These are phyloP conservation scores for Psophocarpus tetragonolobus DNA, from an alignment of 306 rosid species.

Conservation along the genomic window DNA sequence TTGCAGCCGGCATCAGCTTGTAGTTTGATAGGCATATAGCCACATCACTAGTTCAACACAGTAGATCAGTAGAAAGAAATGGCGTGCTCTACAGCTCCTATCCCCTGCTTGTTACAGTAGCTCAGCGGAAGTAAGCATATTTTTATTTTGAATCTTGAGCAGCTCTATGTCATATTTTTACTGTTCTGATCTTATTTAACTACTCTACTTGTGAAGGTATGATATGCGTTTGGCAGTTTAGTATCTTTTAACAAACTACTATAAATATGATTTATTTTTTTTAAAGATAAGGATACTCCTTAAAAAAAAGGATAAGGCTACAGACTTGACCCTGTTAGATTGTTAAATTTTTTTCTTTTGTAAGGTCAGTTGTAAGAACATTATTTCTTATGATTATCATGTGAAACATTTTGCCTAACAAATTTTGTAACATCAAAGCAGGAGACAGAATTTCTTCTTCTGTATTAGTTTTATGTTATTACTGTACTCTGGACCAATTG, in stretches of 20 bases:
- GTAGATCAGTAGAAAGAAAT: constrained; percentile 32
- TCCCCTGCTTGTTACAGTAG: constrained; percentile 35
- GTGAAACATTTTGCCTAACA: no score
- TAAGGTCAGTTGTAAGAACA: no score
- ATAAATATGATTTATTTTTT: not conserved
- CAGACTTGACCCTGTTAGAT: not conserved
- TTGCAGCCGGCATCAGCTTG: constrained; percentile 52
- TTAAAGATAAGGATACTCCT: not conserved
- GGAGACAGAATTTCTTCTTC: no score
- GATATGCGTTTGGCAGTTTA: not conserved
- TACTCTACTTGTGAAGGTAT: not conserved
- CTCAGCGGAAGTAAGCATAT: constrained; percentile 48
- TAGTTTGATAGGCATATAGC: constrained; percentile 40
- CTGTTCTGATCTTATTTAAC: not conserved
- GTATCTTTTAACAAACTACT: not conserved
- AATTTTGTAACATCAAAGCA: no score
- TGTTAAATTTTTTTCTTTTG: not conserved
- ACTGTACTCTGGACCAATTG: no score
- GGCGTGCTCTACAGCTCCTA: constrained; percentile 36
- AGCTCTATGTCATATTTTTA: not conserved
- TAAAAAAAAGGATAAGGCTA: no score
- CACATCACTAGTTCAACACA: constrained; percentile 34
- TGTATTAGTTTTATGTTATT: no score
- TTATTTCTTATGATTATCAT: no score
- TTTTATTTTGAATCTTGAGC: not conserved